Conservation (phyloP, 106 monocot species). For the Allium fistulosum region DNA sequence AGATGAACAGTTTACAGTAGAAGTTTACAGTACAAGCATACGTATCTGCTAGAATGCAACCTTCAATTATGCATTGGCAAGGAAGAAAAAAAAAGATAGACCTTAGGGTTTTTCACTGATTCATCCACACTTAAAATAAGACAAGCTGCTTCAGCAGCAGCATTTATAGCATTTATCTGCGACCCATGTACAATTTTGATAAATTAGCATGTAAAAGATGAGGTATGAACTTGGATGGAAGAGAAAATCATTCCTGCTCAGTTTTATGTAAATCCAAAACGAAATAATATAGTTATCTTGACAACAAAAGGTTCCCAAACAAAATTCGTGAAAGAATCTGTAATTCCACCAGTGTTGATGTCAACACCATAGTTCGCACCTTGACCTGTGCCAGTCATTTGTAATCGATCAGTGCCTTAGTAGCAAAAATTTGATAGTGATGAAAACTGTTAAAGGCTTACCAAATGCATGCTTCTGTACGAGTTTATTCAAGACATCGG, state of each 20-base stretch:
- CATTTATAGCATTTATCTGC: conserved; percentile 98
- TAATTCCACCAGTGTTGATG: conserved; percentile 90
- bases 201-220: not conserved
- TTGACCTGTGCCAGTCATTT: conserved; percentile 40
- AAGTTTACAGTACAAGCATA: not conserved
- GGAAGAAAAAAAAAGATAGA: conserved; percentile 13
- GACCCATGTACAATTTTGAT: not conserved
- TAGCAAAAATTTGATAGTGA: not conserved
- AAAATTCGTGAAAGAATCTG: conserved; percentile 92
- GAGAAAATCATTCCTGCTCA: not conserved
- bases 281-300: conserved; percentile 32
- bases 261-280: not conserved
- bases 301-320: conserved; percentile 98
- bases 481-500: conserved; percentile 94
- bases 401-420: too few species aligned
- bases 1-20: not conserved
- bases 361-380: conserved; percentile 90
- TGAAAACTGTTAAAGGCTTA: conserved; percentile 12
- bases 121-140: conserved; percentile 96
- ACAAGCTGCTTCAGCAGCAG: conserved; percentile 96
- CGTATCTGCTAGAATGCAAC: not conserved
- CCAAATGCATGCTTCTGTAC: conserved; percentile 96
- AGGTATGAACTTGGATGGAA: not conserved
- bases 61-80: not conserved
- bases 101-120: conserved; percentile 96